Evolutionary conservation across 805 yeast species (phyloP).

Genomic region (Starmera quercuum): DNA sequence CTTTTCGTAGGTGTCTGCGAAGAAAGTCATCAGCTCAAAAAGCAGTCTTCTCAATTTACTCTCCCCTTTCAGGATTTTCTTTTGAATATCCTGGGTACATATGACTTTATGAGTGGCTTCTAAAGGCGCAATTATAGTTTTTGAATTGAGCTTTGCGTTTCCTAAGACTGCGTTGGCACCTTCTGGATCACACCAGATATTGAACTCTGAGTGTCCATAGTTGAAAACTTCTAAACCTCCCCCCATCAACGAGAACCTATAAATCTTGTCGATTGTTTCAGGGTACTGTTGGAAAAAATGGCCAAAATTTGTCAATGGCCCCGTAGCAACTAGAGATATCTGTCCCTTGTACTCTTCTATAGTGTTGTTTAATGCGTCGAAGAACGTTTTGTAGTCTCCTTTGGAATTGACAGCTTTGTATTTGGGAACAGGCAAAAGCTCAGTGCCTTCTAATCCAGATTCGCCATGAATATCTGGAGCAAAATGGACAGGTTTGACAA

Average conservation of each 20-base stretch:
- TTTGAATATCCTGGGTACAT: constrained; percentile 36
- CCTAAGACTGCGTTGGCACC: constrained; percentile 57
- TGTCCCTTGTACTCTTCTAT: constrained; percentile 36
- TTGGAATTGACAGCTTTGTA: constrained; percentile 22
- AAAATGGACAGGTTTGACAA: constrained; percentile 37
- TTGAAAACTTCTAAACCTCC: constrained; percentile 38
- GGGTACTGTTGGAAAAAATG: constrained; percentile 49
- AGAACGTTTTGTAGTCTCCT: constrained; percentile 34
- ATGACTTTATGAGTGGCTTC: constrained; percentile 64
- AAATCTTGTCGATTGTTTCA: constrained; percentile 38
- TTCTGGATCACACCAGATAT: constrained; percentile 65
- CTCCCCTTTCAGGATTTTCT: constrained; percentile 27
- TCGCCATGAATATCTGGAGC: constrained; percentile 69
- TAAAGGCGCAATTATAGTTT: constrained; percentile 52
- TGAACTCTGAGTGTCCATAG: constrained; percentile 60
- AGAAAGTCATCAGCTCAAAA: constrained; percentile 45
- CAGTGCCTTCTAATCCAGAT: constrained; percentile 73
- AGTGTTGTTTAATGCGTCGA: constrained; percentile 26
- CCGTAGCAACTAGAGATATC: constrained; percentile 63
- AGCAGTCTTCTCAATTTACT: constrained; percentile 46
- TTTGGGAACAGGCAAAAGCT: constrained; percentile 44
- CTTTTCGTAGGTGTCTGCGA: constrained; percentile 36
- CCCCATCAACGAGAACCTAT: constrained; percentile 67
- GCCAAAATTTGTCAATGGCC: constrained; percentile 70
- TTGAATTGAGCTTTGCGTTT: constrained; percentile 35